Evolutionary conservation across 805 yeast species (phyloP).

Genomic region (Kodamaea restingae): DNA sequence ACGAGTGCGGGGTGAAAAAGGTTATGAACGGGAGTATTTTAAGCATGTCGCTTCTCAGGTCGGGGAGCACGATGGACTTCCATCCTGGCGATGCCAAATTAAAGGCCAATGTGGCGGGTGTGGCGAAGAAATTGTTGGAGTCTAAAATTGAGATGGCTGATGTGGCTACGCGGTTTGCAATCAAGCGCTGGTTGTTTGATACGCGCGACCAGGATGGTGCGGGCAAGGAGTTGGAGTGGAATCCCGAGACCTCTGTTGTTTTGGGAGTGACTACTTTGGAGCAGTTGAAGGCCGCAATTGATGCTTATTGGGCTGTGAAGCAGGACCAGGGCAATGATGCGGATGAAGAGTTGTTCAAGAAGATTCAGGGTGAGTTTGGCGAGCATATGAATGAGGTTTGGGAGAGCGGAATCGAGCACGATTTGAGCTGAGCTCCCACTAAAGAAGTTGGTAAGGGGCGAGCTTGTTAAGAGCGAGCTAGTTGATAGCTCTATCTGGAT

Average conservation of each 20-base stretch:
- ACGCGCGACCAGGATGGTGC: constrained; percentile 12
- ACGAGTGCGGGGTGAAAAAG: constrained; percentile 50
- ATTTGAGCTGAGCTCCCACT: too few species aligned
- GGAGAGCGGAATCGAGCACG: constrained; percentile 37
- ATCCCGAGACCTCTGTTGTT: constrained; percentile 52
- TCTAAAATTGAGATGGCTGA: constrained; percentile 67
- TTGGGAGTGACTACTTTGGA: constrained; percentile 66
- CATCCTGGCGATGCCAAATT: constrained; percentile 74
- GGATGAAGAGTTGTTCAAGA: constrained; percentile 43
- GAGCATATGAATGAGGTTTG: constrained; percentile 62
- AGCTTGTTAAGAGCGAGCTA: too few species aligned
- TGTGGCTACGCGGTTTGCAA: constrained; percentile 73
- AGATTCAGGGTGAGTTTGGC: constrained; percentile 47
- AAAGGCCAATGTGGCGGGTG: constrained; percentile 46
- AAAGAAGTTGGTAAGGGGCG: too few species aligned
- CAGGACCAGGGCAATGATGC: constrained; percentile 24
- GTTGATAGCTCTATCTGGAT: too few species aligned
- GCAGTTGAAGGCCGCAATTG: constrained; percentile 63
- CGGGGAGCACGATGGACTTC: constrained; percentile 62
- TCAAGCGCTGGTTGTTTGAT: constrained; percentile 51
- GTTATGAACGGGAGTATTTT: constrained; percentile 82
- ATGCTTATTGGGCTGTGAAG: constrained; percentile 49
- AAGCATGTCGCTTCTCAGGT: constrained; percentile 79
- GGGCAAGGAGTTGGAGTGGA: constrained; percentile 17
- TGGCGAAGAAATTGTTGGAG: constrained; percentile 36